Percentiles rank a stretch among this genome's conserved stretches.
These are phyloP conservation scores for Mesembryanthemum crystallinum DNA, from an alignment of 148 eudicot species.

Conservation along the genomic window DNA sequence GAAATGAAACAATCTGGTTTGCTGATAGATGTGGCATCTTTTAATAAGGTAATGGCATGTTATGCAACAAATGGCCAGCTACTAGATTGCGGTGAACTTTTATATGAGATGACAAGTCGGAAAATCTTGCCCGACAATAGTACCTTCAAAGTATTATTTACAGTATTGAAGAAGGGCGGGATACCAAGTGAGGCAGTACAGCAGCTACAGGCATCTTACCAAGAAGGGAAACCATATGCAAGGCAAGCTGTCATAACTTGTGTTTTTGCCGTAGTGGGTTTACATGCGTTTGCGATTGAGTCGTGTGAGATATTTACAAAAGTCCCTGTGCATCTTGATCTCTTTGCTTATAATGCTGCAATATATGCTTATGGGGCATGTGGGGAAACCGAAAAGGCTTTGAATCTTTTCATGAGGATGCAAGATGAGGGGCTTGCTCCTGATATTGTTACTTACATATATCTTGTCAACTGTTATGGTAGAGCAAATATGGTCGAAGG, in stretches of 20 bases:
- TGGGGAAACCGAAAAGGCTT: constrained; percentile 61
- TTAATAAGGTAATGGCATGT: constrained; percentile 73
- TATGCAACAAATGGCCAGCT: constrained; percentile 63
- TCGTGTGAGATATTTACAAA: constrained; percentile 39
- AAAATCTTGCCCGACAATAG: constrained; percentile 47
- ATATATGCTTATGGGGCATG: constrained; percentile 56
- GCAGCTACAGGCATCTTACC: constrained; percentile 55
- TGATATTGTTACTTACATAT: constrained; percentile 55
- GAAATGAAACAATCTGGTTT: constrained; percentile 72
- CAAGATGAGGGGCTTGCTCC: constrained; percentile 71
- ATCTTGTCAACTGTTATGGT: constrained; percentile 73
- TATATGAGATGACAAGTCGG: constrained; percentile 51
- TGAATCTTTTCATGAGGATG: constrained; percentile 72
- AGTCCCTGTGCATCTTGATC: constrained; percentile 32
- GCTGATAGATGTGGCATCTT: constrained; percentile 47
- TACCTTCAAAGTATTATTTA: constrained; percentile 69
- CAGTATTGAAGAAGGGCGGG: constrained; percentile 64
- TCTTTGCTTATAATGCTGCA: constrained; percentile 55
- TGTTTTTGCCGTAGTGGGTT: constrained; percentile 57
- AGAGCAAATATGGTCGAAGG: constrained; percentile 79
- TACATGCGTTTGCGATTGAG: constrained; percentile 54
- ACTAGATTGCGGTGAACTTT: constrained; percentile 50
- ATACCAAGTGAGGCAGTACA: constrained; percentile 51
- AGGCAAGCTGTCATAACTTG: constrained; percentile 60
- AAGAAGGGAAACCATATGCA: constrained; percentile 51